These are phyloP conservation scores for Schwanniomyces pseudopolymorphus DNA, from an alignment of 805 yeast species.

Conservation along the genomic window DNA sequence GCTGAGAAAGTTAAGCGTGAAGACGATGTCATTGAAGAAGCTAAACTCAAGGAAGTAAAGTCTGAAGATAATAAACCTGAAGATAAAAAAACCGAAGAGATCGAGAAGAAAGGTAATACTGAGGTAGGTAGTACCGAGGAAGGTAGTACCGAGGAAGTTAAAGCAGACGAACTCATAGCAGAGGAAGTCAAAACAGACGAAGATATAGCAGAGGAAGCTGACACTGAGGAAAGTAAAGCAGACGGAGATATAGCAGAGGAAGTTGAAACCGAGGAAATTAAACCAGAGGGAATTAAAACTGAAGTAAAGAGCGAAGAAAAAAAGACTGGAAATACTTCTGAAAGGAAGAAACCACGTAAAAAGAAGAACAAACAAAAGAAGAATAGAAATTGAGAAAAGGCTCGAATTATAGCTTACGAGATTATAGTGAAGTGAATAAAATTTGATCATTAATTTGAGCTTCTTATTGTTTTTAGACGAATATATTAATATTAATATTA, in stretches of 20 bases:
- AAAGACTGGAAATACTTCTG: slow-evolving; percentile 3
- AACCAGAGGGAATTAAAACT: neutral
- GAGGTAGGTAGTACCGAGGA: neutral
- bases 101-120: no score
- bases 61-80: neutral
- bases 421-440: no score
- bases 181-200: neutral
- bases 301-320: no score
- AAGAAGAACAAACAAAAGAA: neutral
- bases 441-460: no score
- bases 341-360: neutral
- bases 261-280: neutral
- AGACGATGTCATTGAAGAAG: no score
- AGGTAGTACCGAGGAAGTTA: neutral
- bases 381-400: neutral
- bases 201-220: neutral
- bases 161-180: neutral
- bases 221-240: neutral
- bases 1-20: no score
- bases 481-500: no score
- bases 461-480: no score
- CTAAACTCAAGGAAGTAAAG: neutral
- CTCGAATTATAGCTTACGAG: neutral
- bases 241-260: neutral
- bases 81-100: no score